Evolutionary conservation across 805 yeast species (phyloP).

Genomic region (Wickerhamiella alocasiicola): DNA sequence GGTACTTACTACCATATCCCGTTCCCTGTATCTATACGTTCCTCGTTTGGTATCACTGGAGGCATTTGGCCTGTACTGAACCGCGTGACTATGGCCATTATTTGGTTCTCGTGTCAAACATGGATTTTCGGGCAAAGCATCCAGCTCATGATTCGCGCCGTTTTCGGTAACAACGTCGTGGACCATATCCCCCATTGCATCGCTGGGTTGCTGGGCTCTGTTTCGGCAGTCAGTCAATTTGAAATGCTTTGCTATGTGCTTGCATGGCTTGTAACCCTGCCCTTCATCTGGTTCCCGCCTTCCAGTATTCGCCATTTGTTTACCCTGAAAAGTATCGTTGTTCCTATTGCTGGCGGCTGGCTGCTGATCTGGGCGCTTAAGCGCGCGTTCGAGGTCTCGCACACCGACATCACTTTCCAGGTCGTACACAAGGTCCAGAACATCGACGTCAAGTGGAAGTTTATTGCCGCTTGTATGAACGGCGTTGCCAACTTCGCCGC

Average conservation of each 20-base stretch:
- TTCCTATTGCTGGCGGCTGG: conserved; percentile 70
- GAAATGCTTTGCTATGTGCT: conserved; percentile 61
- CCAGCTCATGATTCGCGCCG: conserved; percentile 56
- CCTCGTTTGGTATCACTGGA: conserved; percentile 79
- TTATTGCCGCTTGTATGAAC: conserved; percentile 61
- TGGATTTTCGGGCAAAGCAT: conserved; percentile 77
- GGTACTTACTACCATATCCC: conserved; percentile 72
- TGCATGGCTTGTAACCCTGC: conserved; percentile 66
- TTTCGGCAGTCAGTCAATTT: conserved; percentile 45
- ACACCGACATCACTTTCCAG: not conserved
- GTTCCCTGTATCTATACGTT: conserved; percentile 68
- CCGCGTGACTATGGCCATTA: conserved; percentile 70
- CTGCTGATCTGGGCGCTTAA: conserved; percentile 71
- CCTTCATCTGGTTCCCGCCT: conserved; percentile 68
- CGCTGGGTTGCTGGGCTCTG: conserved; percentile 23
- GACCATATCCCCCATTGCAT: conserved; percentile 37
- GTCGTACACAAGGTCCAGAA: conserved; percentile 31
- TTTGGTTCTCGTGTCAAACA: conserved; percentile 80
- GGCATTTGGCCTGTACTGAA: conserved; percentile 76
- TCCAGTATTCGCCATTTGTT: conserved; percentile 70
- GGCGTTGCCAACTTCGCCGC: conserved; percentile 79
- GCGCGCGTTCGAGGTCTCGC: conserved; percentile 61
- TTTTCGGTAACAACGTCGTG: conserved; percentile 33
- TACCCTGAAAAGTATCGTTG: conserved; percentile 61
- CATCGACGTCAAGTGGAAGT: conserved; percentile 59